A percentile compares a stretch with the other conserved stretches of the same genome.
These are phyloP conservation scores for Stachybotrys chartarum DNA, from an alignment of 2,329 filamentous ascomycete genomes.

Conservation along the genomic window DNA sequence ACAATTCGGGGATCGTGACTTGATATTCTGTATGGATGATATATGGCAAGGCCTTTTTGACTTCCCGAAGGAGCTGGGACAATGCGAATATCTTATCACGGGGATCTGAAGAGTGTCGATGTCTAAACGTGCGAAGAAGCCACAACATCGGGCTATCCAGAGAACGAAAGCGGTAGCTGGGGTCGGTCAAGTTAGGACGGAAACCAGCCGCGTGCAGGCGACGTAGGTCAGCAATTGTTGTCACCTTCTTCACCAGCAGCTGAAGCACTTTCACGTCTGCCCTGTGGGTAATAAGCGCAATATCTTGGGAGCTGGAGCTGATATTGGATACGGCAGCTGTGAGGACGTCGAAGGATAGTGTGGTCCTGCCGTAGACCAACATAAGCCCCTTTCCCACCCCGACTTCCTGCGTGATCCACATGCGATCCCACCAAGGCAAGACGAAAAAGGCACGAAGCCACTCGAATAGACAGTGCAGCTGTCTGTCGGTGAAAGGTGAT, in stretches of 20 bases:
- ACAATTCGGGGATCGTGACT: constrained; percentile 5
- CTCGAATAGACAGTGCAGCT: constrained; percentile 9
- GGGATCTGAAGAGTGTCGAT: constrained; percentile 9
- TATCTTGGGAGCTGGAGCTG: not conserved
- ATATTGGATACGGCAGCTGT: not conserved
- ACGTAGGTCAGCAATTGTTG: constrained; percentile 7
- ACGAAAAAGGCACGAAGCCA: constrained; percentile 10
- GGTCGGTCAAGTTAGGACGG: constrained; percentile 2
- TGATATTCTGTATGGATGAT: constrained; percentile 5
- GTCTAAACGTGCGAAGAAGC: constrained; percentile 10
- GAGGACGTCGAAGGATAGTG: constrained; percentile 6
- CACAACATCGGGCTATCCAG: constrained; percentile 10
- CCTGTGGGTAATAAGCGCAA: not conserved
- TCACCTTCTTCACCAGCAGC: constrained; percentile 6
- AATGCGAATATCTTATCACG: constrained; percentile 11
- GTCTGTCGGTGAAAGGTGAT: constrained; percentile 1
- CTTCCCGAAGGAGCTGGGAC: constrained; percentile 7
- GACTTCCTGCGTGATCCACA: constrained; percentile 13
- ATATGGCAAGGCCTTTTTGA: not conserved
- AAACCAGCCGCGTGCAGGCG: constrained; percentile 5
- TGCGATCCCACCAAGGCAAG: constrained; percentile 13
- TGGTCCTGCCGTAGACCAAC: constrained; percentile 8
- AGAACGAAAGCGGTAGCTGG: constrained; percentile 8
- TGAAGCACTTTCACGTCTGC: constrained; percentile 9
- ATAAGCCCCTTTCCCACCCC: constrained; percentile 9